phyloP scores from a whole-genome alignment of 768 basidiomycete genomes.

The Auricularia sp. region DNA sequence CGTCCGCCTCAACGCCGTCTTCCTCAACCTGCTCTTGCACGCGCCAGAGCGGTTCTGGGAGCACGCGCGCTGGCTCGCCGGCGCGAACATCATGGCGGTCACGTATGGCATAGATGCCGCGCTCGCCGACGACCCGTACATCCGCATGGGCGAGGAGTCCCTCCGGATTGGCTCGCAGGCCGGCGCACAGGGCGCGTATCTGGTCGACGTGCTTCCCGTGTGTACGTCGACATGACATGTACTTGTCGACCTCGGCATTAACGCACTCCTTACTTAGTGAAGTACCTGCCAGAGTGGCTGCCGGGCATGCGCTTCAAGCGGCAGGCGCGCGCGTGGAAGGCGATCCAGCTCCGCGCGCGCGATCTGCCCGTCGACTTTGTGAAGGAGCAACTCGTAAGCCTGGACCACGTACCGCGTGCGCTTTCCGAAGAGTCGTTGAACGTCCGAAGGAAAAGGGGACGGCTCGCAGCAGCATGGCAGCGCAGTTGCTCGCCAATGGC shows the following conservation, averaged over 20 bases:
- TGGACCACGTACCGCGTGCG: background rate
- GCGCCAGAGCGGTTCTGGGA: too few species aligned
- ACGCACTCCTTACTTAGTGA: conserved; percentile 10
- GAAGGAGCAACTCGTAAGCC: conserved; percentile 18
- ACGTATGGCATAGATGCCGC: conserved; percentile 28
- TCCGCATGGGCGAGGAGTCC: conserved; percentile 18
- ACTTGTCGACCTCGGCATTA: too few species aligned
- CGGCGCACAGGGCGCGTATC: too few species aligned
- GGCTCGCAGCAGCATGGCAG: background rate
- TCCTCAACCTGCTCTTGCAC: too few species aligned
- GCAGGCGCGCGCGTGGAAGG: conserved; percentile 17
- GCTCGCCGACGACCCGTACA: conserved; percentile 22
- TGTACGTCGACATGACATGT: too few species aligned
- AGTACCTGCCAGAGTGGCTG: conserved; percentile 26
- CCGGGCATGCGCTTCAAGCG: conserved; percentile 27
- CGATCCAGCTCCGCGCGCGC: background rate
- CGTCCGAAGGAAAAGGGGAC: conserved; percentile 17
- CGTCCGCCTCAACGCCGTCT: too few species aligned
- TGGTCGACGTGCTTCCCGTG: too few species aligned
- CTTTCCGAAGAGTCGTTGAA: conserved; percentile 18
- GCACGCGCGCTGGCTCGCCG: conserved; percentile 15
- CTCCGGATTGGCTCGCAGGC: conserved; percentile 1
- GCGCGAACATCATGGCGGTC: conserved; percentile 23
- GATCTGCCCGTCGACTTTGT: conserved; percentile 43
- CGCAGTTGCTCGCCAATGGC: background rate